Evolutionary conservation across 192 early-diverging fungal species (phyloP), one percentile per base, ranked within the genome.

Genomic region (Rhizoclosmatium sp.): DNA sequence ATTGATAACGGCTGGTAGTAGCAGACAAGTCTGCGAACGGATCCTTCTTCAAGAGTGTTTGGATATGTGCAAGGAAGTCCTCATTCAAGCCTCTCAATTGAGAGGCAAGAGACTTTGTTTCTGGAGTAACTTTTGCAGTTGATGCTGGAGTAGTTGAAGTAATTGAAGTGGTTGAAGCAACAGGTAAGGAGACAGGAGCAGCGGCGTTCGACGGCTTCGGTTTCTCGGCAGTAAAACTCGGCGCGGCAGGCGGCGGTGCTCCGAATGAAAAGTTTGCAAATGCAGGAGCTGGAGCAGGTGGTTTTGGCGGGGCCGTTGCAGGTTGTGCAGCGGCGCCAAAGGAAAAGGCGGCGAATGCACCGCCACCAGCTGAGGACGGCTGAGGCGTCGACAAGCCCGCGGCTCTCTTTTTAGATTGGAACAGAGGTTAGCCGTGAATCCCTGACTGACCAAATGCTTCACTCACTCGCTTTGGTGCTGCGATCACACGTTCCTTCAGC

Each of bases 51-150:
- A 71, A 31, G 10, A 41, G 4, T 21, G 21, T 47, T n/a, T 41
- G 10, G 7, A 71, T 21, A 44, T 59, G 41, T 54, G 4, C 31
- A 2, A 42, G n/a, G 46, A 79, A 79, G 51, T 40, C 44, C 19
- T n/a, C 41, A 67, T 79, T 79, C 40, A 79, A 44, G 9, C 78
- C 78, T 4, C 70, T 47, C 16, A 71, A 21, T 14, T 47, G 21
- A 3, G 9, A 9, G 0, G 70, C 70, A 58, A 71, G 44, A 7
- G 56, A 4, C 12, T 39, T 7, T 51, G 47, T 41, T 58, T 71
- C 44, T n/a, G 70, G 44, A 2, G 60, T 40, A 21, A 40, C 4
- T n/a, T 31, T 68, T 9, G 66, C 41, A n/a, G 7, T 12, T 19
- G 39, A 16, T 46, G 66, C 45, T 65, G 62, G 2, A 65, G 62